These are phyloP conservation scores for Sphaerulina musiva DNA, from an alignment of 2,329 filamentous ascomycete genomes.

Conservation along the genomic window DNA sequence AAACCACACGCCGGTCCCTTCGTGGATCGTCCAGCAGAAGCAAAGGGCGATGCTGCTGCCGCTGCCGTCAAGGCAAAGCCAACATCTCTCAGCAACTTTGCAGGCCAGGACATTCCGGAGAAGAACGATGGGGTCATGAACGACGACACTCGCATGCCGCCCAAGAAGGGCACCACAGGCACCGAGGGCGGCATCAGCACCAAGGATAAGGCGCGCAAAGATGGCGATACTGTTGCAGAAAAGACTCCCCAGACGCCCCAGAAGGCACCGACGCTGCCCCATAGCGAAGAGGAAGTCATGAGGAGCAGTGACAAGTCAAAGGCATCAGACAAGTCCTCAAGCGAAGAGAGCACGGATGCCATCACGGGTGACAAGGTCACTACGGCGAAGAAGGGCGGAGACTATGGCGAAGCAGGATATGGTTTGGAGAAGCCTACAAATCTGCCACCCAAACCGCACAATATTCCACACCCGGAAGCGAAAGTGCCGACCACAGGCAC, in stretches of 20 bases:
- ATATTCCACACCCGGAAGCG: slow-evolving; percentile 64
- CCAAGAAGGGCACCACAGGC: slow-evolving; percentile 79
- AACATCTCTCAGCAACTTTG: slow-evolving; percentile 31
- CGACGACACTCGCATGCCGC: slow-evolving; percentile 66
- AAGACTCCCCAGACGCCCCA: slow-evolving; percentile 73
- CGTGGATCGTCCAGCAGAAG: slow-evolving; percentile 49
- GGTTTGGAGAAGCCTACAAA: slow-evolving; percentile 47
- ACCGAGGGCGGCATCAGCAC: slow-evolving; percentile 85
- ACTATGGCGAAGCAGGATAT: slow-evolving; percentile 24
- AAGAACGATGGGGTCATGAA: slow-evolving; percentile 83
- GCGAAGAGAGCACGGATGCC: slow-evolving; percentile 33
- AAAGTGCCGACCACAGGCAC: slow-evolving; percentile 23
- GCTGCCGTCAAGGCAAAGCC: slow-evolving; percentile 30
- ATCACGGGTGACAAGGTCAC: slow-evolving; percentile 18
- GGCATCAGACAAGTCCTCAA: slow-evolving; percentile 29
- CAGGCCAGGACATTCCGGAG: slow-evolving; percentile 42
- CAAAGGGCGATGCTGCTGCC: slow-evolving; percentile 29
- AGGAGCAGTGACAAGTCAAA: slow-evolving; percentile 20
- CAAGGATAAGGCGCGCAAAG: slow-evolving; percentile 68
- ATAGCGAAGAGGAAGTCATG: slow-evolving; percentile 70
- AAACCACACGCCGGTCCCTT: slow-evolving; percentile 85
- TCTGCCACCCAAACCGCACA: slow-evolving; percentile 70
- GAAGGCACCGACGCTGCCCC: slow-evolving; percentile 72
- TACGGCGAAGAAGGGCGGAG: slow-evolving; percentile 29
- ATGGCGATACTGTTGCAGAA: slow-evolving; percentile 57